Percentiles rank a stretch among this genome's conserved stretches.
phyloP scores from a whole-genome alignment of 2,329 filamentous ascomycete genomes.

The Ophiocordyceps unilateralis region DNA sequence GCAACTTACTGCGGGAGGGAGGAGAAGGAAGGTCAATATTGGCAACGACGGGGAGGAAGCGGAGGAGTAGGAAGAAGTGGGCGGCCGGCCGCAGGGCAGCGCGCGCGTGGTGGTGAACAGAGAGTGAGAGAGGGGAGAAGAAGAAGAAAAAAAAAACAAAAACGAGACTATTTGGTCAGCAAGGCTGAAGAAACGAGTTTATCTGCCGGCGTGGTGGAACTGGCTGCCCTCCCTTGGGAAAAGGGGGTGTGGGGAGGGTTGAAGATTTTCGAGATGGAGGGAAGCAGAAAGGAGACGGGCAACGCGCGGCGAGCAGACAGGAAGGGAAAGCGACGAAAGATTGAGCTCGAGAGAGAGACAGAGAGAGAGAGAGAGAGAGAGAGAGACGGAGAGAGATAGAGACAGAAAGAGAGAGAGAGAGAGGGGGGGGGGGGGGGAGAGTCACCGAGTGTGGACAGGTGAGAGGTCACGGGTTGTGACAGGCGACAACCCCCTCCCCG shows the following conservation, averaged over 20 bases:
- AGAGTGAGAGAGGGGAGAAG: not conserved
- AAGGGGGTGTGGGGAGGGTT: not conserved
- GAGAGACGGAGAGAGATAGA: not conserved
- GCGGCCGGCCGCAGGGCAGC: not conserved
- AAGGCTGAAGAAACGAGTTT: not conserved
- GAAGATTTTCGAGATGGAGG: not conserved
- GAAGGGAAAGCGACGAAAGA: not conserved
- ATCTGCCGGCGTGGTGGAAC: not conserved
- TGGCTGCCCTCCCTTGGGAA: constrained; percentile 5
- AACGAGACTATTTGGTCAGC: not conserved
- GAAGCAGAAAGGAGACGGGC: not conserved
- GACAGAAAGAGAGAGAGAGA: no score
- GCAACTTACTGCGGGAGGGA: constrained; percentile 65
- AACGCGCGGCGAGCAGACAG: not conserved
- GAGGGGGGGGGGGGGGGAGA: no score
- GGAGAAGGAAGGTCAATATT: constrained; percentile 83
- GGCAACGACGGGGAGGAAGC: constrained; percentile 49
- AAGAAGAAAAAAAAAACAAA: not conserved
- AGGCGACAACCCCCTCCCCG: not conserved
- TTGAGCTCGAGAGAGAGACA: not conserved
- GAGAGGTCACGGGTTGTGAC: no score
- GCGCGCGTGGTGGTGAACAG: no score
- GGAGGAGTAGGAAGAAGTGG: constrained; percentile 12
- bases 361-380: not conserved
- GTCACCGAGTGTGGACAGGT: no score